Evolutionary conservation across 139 green algal genomes (phyloP), one percentile per base, ranked within the genome.

Genomic region (Tetraselmis striata): DNA sequence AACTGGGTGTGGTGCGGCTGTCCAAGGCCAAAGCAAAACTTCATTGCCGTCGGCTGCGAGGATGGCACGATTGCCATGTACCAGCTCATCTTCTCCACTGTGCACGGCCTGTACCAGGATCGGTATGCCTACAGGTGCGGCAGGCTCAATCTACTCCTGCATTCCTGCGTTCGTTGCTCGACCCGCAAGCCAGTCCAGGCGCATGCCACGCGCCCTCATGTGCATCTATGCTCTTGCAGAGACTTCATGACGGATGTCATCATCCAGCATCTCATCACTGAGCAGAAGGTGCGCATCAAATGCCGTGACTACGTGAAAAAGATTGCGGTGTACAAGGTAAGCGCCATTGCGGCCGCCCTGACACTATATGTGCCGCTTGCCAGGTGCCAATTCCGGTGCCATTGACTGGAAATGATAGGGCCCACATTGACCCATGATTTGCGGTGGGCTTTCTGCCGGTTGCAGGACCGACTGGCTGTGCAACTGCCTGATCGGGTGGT

Each of bases 191-290:
- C n/a, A n/a, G n/a, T n/a, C n/a, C n/a, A n/a, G n/a, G n/a, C n/a
- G n/a, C n/a, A n/a, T n/a, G n/a, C n/a, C n/a, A n/a, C n/a, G n/a
- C n/a, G n/a, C n/a, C n/a, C n/a, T n/a, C n/a, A n/a, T n/a, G n/a
- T n/a, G n/a, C n/a, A n/a, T n/a, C n/a, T n/a, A n/a, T n/a, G n/a
- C n/a, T 81, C 78, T 31, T 87, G 90, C 83, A 87, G 94, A 30
- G 94, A 96, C 77, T 85, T 84, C 59, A 94, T 96, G 91, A 95
- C 93, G 22, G 93, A 95, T 58, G 93, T 97, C 23, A 92, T 96
- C 80, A 92, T 97, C 59, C 91, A 96, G 86, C 91, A 96, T 80
- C 86, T 97, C 32, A 91, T 92, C 29, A 94, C 90, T 0, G 93
- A 95, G 82, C 89, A 95, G 80, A 94, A 95, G 84, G 88, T 94